phyloP scores from a whole-genome alignment of 345 rosid species.

The Abelmoschus esculentus region DNA sequence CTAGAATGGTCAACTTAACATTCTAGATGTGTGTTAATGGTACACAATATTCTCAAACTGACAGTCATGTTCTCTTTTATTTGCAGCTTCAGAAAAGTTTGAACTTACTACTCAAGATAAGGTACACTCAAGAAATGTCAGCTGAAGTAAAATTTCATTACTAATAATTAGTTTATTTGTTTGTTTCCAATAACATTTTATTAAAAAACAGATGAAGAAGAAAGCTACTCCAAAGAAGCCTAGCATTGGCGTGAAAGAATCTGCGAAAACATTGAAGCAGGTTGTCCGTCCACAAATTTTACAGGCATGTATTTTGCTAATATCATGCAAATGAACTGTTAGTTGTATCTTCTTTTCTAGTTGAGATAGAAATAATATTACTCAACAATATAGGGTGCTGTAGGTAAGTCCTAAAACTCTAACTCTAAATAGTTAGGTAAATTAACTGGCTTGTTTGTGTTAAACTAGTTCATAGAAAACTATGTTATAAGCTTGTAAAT shows the following conservation, averaged over 20 bases:
- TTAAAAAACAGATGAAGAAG: conserved; percentile 34
- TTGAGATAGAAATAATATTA: neutral
- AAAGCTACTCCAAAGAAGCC: conserved; percentile 45
- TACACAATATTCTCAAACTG: conserved; percentile 2
- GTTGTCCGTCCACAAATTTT: conserved; percentile 31
- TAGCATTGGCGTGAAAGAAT: conserved; percentile 29
- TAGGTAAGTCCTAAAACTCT: neutral
- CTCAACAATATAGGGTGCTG: neutral
- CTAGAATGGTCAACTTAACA: neutral
- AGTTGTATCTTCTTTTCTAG: neutral
- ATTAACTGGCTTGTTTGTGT: neutral
- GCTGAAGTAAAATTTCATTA: conserved; percentile 6
- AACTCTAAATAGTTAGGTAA: neutral
- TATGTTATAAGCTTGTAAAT: neutral
- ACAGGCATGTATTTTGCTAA: conserved; percentile 28
- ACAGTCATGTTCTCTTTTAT: neutral
- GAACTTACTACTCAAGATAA: conserved; percentile 32
- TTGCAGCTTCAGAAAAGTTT: conserved; percentile 23
- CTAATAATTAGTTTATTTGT: conserved; percentile 1
- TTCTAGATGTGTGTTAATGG: neutral
- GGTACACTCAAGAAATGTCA: conserved; percentile 31
- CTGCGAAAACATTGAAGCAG: conserved; percentile 43
- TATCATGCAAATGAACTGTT: conserved; percentile 6
- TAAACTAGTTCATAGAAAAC: neutral
- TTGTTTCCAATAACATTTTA: conserved; percentile 13